Conservation (phyloP, 192 early-diverging fungal genomes). For the Haplosporangium gracile region DNA sequence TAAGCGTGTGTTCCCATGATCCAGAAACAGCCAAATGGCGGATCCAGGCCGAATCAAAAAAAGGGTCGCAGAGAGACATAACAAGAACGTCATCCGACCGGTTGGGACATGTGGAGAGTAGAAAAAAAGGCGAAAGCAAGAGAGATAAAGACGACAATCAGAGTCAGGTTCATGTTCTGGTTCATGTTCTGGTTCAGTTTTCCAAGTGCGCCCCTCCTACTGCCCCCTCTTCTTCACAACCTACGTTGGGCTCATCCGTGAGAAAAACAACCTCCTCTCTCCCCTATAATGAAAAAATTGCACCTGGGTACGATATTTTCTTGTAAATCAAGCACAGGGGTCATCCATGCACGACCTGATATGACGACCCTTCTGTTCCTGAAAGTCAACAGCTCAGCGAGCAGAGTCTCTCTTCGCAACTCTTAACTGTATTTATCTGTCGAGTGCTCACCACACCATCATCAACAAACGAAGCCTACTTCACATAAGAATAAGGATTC, state of each 20-base stretch:
- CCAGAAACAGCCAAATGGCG: background rate
- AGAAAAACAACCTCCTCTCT: slow-evolving; percentile 11
- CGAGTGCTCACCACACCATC: background rate
- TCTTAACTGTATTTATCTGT: no score
- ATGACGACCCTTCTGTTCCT: no score
- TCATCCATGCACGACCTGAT: no score
- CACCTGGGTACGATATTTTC: no score
- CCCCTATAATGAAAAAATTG: background rate
- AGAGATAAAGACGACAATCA: slow-evolving; percentile 10
- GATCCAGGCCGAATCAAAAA: background rate
- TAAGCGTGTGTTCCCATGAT: background rate
- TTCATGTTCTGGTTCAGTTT: background rate
- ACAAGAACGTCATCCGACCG: background rate
- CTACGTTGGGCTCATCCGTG: slow-evolving; percentile 34
- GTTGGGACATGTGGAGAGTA: background rate
- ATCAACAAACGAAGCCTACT: background rate
- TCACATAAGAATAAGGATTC: background rate
- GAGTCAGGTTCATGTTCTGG: background rate
- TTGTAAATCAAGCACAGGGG: no score
- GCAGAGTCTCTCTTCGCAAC: no score
- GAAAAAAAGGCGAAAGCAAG: background rate
- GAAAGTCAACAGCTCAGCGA: no score
- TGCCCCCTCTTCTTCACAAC: background rate
- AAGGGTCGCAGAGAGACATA: background rate
- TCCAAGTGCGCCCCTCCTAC: background rate